These are phyloP conservation scores for Prillingera fragicola DNA, from an alignment of 1,284 basidiomycete genomes.

Conservation along the genomic window DNA sequence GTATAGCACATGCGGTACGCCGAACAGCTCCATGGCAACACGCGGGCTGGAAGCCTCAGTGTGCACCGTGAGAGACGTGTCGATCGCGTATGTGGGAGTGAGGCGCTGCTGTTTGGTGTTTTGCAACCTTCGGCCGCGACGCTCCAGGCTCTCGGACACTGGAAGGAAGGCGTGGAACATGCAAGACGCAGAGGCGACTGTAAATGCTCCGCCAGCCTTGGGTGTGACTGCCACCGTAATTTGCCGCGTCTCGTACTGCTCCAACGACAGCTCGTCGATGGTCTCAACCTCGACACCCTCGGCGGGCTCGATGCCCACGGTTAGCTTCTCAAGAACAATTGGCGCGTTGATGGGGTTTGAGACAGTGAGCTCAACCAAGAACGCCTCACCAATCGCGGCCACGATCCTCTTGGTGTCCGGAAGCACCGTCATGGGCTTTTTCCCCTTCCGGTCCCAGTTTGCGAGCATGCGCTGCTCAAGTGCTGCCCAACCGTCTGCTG, in stretches of 20 bases:
- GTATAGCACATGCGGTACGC: slow-evolving; percentile 27
- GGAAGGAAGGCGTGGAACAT: slow-evolving; percentile 49
- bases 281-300: slow-evolving; percentile 18
- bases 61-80: slow-evolving; percentile 42
- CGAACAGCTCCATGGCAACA: slow-evolving; percentile 27
- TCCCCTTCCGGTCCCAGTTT: slow-evolving; percentile 41
- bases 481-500: slow-evolving; percentile 19
- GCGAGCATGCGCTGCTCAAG: slow-evolving; percentile 30
- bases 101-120: slow-evolving; percentile 47
- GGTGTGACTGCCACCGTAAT: slow-evolving; percentile 37
- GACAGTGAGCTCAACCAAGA: slow-evolving; percentile 44
- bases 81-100: slow-evolving; percentile 47
- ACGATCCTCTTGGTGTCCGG: slow-evolving; percentile 22
- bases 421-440: slow-evolving; percentile 34
- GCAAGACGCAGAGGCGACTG: slow-evolving; percentile 37
- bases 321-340: slow-evolving; percentile 30
- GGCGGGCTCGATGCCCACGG: slow-evolving; percentile 17
- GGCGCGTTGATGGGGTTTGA: slow-evolving; percentile 49
- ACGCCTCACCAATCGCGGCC: slow-evolving; percentile 38
- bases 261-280: slow-evolving; percentile 37
- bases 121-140: slow-evolving; percentile 46
- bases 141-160: slow-evolving; percentile 43
- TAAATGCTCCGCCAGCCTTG: slow-evolving; percentile 21
- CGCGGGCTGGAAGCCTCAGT: slow-evolving; percentile 41
- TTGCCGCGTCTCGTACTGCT: slow-evolving; percentile 40